Conservation (phyloP, 139 green algal genomes). For the Bryopsis sp. region DNA sequence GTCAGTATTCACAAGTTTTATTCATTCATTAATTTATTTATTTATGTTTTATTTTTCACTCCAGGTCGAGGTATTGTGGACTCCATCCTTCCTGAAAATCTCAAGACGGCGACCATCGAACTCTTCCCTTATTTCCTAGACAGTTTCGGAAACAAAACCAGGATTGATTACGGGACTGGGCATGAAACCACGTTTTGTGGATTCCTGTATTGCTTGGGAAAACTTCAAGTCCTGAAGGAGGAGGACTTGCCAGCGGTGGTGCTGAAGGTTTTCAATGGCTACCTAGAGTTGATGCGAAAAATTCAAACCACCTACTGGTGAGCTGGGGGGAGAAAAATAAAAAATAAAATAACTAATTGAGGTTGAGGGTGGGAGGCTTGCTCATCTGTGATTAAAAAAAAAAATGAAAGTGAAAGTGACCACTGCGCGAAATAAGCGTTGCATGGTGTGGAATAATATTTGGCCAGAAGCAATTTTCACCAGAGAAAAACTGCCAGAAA, state of each 20-base stretch:
- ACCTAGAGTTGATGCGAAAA: slow-evolving; percentile 84
- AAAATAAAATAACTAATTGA: too few species aligned
- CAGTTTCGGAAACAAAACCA: slow-evolving; percentile 82
- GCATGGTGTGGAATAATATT: too few species aligned
- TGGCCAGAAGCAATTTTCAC: too few species aligned
- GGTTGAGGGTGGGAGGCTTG: too few species aligned
- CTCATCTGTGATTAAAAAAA: too few species aligned
- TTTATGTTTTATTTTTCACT: too few species aligned
- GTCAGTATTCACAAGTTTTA: too few species aligned
- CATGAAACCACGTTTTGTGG: slow-evolving; percentile 89
- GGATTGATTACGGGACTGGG: slow-evolving; percentile 96
- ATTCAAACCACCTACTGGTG: slow-evolving; percentile 91
- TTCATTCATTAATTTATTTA: too few species aligned
- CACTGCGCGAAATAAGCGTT: too few species aligned
- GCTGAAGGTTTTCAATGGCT: slow-evolving; percentile 48
- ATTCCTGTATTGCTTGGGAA: slow-evolving; percentile 83
- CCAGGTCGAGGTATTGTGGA: not conserved
- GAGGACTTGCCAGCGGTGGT: slow-evolving; percentile 39
- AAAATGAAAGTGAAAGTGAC: too few species aligned
- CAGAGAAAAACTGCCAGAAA: too few species aligned
- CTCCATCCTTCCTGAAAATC: slow-evolving; percentile 9
- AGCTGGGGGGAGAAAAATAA: too few species aligned
- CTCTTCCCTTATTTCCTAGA: slow-evolving; percentile 77
- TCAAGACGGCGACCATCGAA: slow-evolving; percentile 43
- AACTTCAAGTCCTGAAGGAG: slow-evolving; percentile 57